Base-by-base conservation (phyloP, 2,329 filamentous ascomycete species). In the Clarireedia hainanense region DNA sequence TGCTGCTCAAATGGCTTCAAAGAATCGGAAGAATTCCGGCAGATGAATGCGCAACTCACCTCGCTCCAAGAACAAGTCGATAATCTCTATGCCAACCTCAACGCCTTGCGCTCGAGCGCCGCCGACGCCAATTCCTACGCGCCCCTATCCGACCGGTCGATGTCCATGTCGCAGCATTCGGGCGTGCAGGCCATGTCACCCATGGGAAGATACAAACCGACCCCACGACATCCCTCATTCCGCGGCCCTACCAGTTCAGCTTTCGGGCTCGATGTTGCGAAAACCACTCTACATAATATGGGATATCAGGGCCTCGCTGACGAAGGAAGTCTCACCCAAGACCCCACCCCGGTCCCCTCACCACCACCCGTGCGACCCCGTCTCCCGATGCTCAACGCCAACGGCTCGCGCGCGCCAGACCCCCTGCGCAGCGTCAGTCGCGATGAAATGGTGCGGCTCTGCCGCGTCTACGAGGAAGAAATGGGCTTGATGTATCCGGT, bases 401-500 rank as follows among this genome's bases (percentile, higher is more conserved):
- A 55, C 24, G 65, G 52, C 2, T 73, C 74, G 59, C 77, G 85
- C 65, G 73, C 74, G 58, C 77, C 85, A 64, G 92, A 96, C 67
- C 90, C 91, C 0, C 80, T 97, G 27, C 91, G 90, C 82, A 78
- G 84, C 6, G 80, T 95, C 49, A 80, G 81, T 53, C 85, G 86
- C 65, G 83, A 91, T 37, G 91, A 96, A 67, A 89, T 94, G 65
- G 70, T 92, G 20, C 82, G 89, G 1, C 73, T 96, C 14, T 89
- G 89, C 61, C 78, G 81, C 14, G 75, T 95, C 0, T 92, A 94
- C 67, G 88, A 95, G 62, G 91, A 96, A 64, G 91, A 96, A 68
- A 85, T 95, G 65, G 89, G 89, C 45, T 81, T 92, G 65, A 95
- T 96, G 89, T 96, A 95, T 69, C 92, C 92, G 0, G 81, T 96